Evolutionary conservation across 257 asterid genomes (phyloP).

Genomic region (Vinca minor): DNA sequence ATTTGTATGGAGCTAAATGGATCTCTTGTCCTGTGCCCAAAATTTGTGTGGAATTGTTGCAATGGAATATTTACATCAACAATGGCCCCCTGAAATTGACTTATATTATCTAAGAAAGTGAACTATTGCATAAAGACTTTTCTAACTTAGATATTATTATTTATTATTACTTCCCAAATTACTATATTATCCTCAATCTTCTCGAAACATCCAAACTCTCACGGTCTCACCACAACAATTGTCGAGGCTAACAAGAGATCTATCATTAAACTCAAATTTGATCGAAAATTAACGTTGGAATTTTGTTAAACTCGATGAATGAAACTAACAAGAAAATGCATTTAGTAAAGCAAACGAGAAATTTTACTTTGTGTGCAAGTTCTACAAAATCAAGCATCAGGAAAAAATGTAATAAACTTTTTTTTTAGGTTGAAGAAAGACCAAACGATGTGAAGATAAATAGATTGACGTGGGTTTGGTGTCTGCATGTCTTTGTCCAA

Average conservation of each 20-base stretch:
- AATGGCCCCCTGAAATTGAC: background rate
- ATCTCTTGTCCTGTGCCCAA: background rate
- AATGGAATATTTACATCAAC: background rate
- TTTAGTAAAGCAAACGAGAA: too few species aligned
- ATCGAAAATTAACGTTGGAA: too few species aligned
- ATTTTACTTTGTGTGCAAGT: too few species aligned
- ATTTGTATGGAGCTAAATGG: conserved; percentile 21
- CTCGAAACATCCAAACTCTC: background rate
- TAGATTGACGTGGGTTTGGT: conserved; percentile 28
- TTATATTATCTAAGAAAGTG: background rate
- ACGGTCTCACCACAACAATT: too few species aligned
- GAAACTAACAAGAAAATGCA: too few species aligned
- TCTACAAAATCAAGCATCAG: too few species aligned
- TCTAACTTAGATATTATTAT: conserved; percentile 7
- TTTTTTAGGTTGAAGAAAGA: background rate
- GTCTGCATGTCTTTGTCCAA: conserved; percentile 28
- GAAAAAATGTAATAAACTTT: too few species aligned
- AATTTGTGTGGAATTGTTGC: background rate
- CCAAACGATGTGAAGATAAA: conserved; percentile 24
- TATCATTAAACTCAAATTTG: too few species aligned
- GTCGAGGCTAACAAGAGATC: too few species aligned
- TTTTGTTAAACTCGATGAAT: too few species aligned
- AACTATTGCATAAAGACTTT: background rate
- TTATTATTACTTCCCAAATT: background rate
- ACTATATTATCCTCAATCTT: conserved; percentile 9